phyloP scores from a whole-genome alignment of 1,284 basidiomycete species.

The Puccinia coronata region DNA sequence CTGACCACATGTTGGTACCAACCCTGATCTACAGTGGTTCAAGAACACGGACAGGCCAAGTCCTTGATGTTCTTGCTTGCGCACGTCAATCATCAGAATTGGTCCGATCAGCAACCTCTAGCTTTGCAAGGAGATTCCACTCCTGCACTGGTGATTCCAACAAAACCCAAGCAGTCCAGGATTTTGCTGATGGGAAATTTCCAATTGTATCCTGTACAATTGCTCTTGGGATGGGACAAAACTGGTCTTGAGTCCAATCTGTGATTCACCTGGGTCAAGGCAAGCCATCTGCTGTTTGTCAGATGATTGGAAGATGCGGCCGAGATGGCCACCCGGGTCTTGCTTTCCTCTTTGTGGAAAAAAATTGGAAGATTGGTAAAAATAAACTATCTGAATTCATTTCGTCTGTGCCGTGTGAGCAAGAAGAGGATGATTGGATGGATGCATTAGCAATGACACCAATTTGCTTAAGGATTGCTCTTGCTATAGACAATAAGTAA shows the following conservation, averaged over 20 bases:
- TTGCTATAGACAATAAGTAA: neutral
- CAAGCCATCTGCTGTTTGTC: neutral
- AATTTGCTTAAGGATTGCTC: neutral
- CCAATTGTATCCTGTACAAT: neutral
- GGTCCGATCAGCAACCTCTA: no score
- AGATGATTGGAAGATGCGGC: slow-evolving; percentile 5
- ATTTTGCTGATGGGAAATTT: neutral
- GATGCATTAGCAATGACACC: neutral
- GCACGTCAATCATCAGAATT: no score
- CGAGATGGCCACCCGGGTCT: neutral
- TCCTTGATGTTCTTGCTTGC: no score
- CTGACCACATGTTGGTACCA: no score
- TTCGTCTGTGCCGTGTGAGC: no score
- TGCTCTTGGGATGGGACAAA: neutral
- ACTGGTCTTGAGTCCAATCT: neutral
- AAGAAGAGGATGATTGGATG: neutral
- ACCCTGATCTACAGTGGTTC: no score
- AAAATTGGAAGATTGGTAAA: neutral
- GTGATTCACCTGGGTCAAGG: neutral
- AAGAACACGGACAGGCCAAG: no score
- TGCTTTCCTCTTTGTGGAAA: neutral
- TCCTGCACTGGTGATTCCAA: neutral
- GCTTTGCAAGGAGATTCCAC: neutral
- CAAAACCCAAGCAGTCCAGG: neutral
- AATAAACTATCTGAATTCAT: neutral